A percentile compares a stretch with the other conserved stretches of the same genome.
phyloP scores from a whole-genome alignment of 169 alveolate species.

The Plasmodium gallinaceum region DNA sequence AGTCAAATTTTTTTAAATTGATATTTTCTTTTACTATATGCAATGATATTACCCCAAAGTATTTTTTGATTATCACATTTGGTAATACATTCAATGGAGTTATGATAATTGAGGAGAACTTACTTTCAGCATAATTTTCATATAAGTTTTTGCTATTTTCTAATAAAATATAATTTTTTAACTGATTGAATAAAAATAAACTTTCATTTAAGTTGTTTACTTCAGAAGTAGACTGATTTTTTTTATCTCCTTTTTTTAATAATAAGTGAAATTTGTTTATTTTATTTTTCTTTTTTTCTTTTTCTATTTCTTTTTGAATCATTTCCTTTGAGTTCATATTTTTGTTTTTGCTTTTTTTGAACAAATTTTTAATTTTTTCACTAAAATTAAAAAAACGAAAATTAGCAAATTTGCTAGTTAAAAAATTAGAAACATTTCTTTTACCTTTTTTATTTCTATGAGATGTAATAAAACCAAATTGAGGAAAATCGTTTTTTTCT shows the following conservation, averaged over 20 bases:
- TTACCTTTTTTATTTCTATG: conserved; percentile 17
- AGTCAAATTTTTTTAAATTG: conserved; percentile 53
- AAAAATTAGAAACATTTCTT: background rate
- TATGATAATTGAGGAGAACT: conserved; percentile 58
- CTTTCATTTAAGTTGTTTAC: conserved; percentile 21
- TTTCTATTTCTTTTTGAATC: conserved; percentile 18
- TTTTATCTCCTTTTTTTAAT: conserved; percentile 44
- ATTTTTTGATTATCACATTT: conserved; percentile 65
- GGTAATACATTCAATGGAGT: conserved; percentile 69
- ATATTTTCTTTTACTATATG: conserved; percentile 67
- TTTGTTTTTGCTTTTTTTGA: background rate
- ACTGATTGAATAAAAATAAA: conserved; percentile 36
- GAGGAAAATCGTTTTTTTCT: background rate
- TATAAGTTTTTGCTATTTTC: conserved; percentile 46
- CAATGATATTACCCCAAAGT: conserved; percentile 69
- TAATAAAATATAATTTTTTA: conserved; percentile 42
- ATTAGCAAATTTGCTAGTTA: background rate
- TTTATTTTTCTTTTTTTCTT: conserved; percentile 12
- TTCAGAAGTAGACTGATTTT: background rate
- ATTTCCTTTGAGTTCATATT: background rate
- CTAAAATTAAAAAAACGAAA: background rate
- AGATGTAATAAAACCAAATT: conserved; percentile 8
- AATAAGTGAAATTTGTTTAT: conserved; percentile 24
- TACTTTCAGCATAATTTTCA: conserved; percentile 29
- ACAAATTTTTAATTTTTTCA: background rate